Evolutionary conservation across 345 rosid species (phyloP).

Genomic region (Orychophragmus violaceus): DNA sequence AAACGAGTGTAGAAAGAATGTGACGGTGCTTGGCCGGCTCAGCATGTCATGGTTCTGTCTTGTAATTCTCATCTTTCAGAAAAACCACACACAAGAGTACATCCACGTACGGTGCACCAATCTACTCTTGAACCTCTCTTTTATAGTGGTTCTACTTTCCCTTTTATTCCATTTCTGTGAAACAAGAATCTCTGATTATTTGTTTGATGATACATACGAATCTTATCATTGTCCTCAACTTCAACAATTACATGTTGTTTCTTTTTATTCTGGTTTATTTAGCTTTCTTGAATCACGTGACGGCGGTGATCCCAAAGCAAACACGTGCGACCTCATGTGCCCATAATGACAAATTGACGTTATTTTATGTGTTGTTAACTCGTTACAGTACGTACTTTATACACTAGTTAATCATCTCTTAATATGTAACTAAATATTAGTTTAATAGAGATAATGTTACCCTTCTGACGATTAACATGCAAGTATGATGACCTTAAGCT

Average conservation of each 20-base stretch:
- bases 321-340: slow-evolving; percentile 39
- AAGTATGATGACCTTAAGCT: slow-evolving; percentile 25
- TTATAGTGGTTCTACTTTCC: not conserved
- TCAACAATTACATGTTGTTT: not conserved
- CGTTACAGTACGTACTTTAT: slow-evolving; percentile 14
- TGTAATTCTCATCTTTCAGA: not conserved
- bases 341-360: slow-evolving; percentile 17
- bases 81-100: slow-evolving; percentile 14
- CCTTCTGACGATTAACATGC: slow-evolving; percentile 32
- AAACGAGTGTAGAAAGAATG: slow-evolving; percentile 17
- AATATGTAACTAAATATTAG: not conserved
- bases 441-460: slow-evolving; percentile 22
- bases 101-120: slow-evolving; percentile 15
- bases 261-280: not conserved
- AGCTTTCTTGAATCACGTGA: slow-evolving; percentile 33
- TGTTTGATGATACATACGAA: slow-evolving; percentile 14
- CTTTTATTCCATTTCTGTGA: not conserved
- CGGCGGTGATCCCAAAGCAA: slow-evolving; percentile 32
- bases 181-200: slow-evolving; percentile 18
- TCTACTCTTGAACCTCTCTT: slow-evolving; percentile 2
- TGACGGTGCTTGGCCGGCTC: slow-evolving; percentile 18
- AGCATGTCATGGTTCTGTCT: slow-evolving; percentile 16
- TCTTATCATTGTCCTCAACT: slow-evolving; percentile 16
- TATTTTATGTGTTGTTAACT: not conserved
- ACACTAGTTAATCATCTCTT: slow-evolving; percentile 9